phyloP scores from a whole-genome alignment of 2,329 filamentous ascomycete genomes.

The Davidsoniella virescens region DNA sequence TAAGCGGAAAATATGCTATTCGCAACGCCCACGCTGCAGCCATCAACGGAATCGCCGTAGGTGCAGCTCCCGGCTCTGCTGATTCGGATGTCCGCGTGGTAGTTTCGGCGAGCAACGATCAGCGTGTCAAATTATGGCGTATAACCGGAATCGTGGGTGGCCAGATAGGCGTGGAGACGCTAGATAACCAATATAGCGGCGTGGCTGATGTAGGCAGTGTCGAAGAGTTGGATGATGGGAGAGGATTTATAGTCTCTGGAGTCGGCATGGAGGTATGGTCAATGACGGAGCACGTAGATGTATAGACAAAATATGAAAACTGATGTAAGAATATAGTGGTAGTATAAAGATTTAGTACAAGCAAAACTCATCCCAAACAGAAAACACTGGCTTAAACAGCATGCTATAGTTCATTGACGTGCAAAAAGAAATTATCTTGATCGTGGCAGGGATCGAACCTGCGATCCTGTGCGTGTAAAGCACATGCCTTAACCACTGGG shows the following conservation, averaged over 20 bases:
- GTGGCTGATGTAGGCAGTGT: conserved; percentile 43
- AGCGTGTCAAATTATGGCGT: conserved; percentile 40
- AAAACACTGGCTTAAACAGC: too few species aligned
- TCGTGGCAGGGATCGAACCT: conserved; percentile 30
- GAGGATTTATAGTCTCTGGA: conserved; percentile 26
- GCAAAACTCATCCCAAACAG: too few species aligned
- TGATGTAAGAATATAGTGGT: neutral
- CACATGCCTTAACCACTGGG: conserved; percentile 26
- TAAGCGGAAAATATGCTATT: conserved; percentile 20
- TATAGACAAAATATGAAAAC: neutral
- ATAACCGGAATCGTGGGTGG: conserved; percentile 17
- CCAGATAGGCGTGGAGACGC: conserved; percentile 21
- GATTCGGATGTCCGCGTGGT: conserved; percentile 1
- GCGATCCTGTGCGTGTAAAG: conserved; percentile 28
- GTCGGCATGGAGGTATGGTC: conserved; percentile 33
- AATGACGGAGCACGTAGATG: neutral
- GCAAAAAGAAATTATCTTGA: conserved; percentile 16
- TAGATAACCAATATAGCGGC: conserved; percentile 39
- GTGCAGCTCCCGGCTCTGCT: neutral
- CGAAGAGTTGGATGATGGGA: conserved; percentile 21
- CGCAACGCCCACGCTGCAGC: conserved; percentile 54
- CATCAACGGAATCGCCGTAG: conserved; percentile 37
- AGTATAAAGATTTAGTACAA: neutral
- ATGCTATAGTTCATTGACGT: neutral
- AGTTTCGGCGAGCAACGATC: conserved; percentile 42